Percentiles rank a stretch among this genome's conserved stretches.
phyloP scores from a whole-genome alignment of 129 eudicot species.

The Scalesia atractyloides region DNA sequence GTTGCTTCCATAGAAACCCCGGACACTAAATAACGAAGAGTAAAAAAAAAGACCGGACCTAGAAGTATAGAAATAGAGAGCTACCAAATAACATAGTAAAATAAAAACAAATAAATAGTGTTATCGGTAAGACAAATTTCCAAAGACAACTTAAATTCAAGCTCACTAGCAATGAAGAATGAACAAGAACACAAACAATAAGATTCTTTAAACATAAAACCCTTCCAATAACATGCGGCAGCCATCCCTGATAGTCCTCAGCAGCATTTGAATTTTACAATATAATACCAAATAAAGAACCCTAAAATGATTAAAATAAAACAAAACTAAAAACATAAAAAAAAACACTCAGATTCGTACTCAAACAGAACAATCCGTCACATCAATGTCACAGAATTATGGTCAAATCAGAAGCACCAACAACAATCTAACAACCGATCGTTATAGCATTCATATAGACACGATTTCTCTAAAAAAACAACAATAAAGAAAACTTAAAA shows the following conservation, averaged over 20 bases:
- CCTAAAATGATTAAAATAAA: background rate
- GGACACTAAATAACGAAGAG: no score
- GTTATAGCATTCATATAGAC: background rate
- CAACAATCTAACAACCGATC: no score
- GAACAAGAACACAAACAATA: background rate
- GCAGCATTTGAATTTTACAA: background rate
- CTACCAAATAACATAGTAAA: no score
- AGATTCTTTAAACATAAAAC: background rate
- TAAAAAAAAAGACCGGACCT: no score
- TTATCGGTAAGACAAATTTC: background rate
- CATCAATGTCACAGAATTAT: background rate
- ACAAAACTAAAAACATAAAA: background rate
- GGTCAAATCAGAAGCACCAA: slow-evolving; percentile 8
- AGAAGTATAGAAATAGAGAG: no score
- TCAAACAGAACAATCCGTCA: background rate
- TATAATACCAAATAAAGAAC: background rate
- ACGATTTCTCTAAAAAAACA: slow-evolving; percentile 1
- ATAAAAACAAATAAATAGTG: no score
- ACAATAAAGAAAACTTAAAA: background rate
- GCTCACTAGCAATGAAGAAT: background rate
- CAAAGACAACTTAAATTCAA: background rate
- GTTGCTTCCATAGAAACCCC: no score
- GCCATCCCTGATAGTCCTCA: background rate
- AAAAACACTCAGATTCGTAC: background rate
- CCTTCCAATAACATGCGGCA: slow-evolving; percentile 7